Evolutionary conservation across 495 filamentous ascomycete species (phyloP).

Genomic region (Wilcoxina mikolae): DNA sequence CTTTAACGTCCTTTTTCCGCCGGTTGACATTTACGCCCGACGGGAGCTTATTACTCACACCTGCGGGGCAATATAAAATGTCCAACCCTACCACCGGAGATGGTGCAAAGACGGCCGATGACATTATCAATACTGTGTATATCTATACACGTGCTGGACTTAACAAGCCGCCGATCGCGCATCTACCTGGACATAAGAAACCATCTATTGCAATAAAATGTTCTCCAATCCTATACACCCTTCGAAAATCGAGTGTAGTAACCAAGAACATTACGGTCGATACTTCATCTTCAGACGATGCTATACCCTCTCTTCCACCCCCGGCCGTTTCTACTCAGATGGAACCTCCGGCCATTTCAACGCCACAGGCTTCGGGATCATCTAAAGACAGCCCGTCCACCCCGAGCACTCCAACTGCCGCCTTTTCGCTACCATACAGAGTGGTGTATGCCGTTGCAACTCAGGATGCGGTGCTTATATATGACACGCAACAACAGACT

Average conservation of each 20-base stretch:
- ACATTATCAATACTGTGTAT: conserved; percentile 93
- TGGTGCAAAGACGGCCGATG: conserved; percentile 55
- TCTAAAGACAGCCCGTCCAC: conserved; percentile 30
- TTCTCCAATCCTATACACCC: conserved; percentile 75
- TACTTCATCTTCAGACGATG: conserved; percentile 72
- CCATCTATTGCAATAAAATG: conserved; percentile 92
- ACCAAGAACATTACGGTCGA: conserved; percentile 89
- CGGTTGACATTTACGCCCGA: conserved; percentile 89
- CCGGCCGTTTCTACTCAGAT: conserved; percentile 52
- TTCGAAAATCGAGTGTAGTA: conserved; percentile 49
- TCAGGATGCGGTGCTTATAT: conserved; percentile 87
- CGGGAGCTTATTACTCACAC: conserved; percentile 87
- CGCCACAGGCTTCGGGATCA: conserved; percentile 35
- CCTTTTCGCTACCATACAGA: conserved; percentile 78
- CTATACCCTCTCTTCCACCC: conserved; percentile 70
- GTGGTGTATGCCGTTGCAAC: conserved; percentile 96
- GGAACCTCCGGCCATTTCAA: conserved; percentile 58
- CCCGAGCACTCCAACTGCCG: conserved; percentile 44
- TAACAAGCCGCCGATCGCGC: conserved; percentile 94
- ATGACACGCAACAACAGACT: conserved; percentile 92
- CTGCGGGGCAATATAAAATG: conserved; percentile 87
- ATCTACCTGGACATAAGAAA: conserved; percentile 95
- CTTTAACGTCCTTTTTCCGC: conserved; percentile 91
- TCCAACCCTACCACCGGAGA: conserved; percentile 54
- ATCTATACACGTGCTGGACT: conserved; percentile 94